Evolutionary conservation across 306 rosid species (phyloP), one percentile per base, ranked within the genome.

Genomic region (Cotoneaster glaucophyllus): DNA sequence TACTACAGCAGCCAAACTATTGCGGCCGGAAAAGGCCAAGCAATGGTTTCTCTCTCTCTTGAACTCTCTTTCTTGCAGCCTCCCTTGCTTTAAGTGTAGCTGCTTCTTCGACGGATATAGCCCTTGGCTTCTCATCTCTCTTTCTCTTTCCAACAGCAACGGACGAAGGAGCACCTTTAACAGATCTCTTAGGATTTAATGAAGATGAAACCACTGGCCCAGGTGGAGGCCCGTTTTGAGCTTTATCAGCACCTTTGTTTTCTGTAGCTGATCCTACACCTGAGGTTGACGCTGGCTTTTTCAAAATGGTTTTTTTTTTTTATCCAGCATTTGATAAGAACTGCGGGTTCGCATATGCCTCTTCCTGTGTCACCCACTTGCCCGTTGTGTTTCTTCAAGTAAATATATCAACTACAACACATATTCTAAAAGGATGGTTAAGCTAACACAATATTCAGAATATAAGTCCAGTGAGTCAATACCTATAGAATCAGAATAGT

Each of bases 51-150:
- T 95, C 97, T 84, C 97, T 90, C 76, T 90, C 82, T 78, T 90
- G 90, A 39, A 95, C 97, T 83, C 99, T 89, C 84, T 88, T 95
- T 89, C 93, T 92, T 67, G 99, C 99, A 77, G 97, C 99, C 76
- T 90, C 99, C 84, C 97, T 88, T 71, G 97, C 97, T 86, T 87
- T 95, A 22, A 95, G 98, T 45, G 99, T 97, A 67, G 95, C 88
- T 14, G 89, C 88, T 83, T 95, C 99, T 89, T 95, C 92, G 28
- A 86, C 74, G 14, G 97, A 86, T 62, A 90, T 54, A 66, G 22
- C 87, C 85, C 88, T 88, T 21, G 92, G 56, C 86, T 89, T 95
- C 81, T 63, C 88, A 43, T 75, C 67, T 56, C 96, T 89, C 85
- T 95, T 92, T 78, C 99, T 89, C 90, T 92, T 95, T 24, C 97